These are phyloP conservation scores for Conticribra weissflogii DNA, from an alignment of 108 stramenopile species.

Conservation along the genomic window DNA sequence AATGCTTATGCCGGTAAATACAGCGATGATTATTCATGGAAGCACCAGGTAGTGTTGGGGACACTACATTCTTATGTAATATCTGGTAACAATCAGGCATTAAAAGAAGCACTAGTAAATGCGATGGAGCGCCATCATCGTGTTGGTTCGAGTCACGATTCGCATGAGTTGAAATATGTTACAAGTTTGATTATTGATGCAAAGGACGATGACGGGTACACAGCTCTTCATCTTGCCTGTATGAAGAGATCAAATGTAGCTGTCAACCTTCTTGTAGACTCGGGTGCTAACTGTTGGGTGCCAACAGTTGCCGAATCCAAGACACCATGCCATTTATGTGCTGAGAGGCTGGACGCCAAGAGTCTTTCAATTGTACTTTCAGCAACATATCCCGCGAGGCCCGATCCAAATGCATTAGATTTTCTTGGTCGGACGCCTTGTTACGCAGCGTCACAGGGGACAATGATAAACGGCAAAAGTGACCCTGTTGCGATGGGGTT, in stretches of 20 bases:
- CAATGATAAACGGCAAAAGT: slow-evolving; percentile 31
- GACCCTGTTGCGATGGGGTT: slow-evolving; percentile 51
- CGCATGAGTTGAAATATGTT: too few species aligned
- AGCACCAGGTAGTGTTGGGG: slow-evolving; percentile 80
- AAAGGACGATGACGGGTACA: slow-evolving; percentile 67
- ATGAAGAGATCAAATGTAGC: slow-evolving; percentile 46
- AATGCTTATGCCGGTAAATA: slow-evolving; percentile 25
- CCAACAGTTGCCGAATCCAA: slow-evolving; percentile 30
- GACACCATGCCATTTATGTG: slow-evolving; percentile 69
- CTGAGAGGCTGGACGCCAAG: slow-evolving; percentile 61
- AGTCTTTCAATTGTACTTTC: slow-evolving; percentile 60
- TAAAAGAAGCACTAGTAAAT: slow-evolving; percentile 51
- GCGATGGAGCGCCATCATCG: slow-evolving; percentile 46
- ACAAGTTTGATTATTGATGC: slow-evolving; percentile 63
- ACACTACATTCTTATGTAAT: slow-evolving; percentile 79
- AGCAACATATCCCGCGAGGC: slow-evolving; percentile 48
- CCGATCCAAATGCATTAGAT: slow-evolving; percentile 73
- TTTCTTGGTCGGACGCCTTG: slow-evolving; percentile 69
- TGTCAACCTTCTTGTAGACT: slow-evolving; percentile 60
- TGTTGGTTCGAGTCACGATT: too few species aligned
- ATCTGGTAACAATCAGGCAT: slow-evolving; percentile 54
- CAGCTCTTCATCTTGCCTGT: slow-evolving; percentile 84
- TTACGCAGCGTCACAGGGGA: slow-evolving; percentile 70
- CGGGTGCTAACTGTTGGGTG: slow-evolving; percentile 66
- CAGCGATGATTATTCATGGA: slow-evolving; percentile 49